Evolutionary conservation across 768 basidiomycete genomes (phyloP), one percentile per base, ranked within the genome.

Genomic region (Nidularia pulvinata): DNA sequence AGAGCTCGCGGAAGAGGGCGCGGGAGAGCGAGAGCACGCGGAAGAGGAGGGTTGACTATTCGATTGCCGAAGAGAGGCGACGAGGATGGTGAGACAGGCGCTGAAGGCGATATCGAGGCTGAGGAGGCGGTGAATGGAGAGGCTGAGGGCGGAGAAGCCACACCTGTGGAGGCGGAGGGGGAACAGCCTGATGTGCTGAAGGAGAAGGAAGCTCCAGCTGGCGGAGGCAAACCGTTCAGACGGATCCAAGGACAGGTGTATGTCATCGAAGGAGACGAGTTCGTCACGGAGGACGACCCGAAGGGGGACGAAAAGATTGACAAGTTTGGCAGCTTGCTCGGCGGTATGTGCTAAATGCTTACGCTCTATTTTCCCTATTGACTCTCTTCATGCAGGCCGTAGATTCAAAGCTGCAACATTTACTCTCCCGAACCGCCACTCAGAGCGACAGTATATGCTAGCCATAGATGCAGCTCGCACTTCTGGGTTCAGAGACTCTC

Each of bases 381-480:
- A 57, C 46, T 48, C 2, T 22, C 50, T 46, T 42, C 35, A 25
- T 50, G 14, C 59, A 97, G 95, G 89, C 49, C 86, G 96, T 37
- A 78, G 81, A 52, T 97, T 93, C 79, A 96, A 95, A 69, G 86
- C 94, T 1, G 73, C 83, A 32, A 97, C 95, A 1, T 98, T 99
- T 66, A 71, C 81, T n/a, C 83, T 95, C 5, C 89, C 93, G 0
- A 85, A 84, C 52, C 84, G 96, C 19, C 87, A 98, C 62, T 87
- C 93, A 7, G 82, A 91, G 30, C 82, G 89, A 45, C 78, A 84
- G 55, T 99, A 97, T 72, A 91, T 97, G 84, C 89, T 98, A 42
- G 95, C 96, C 19, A 98, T 99, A 54, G 97, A 99, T 64, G 96
- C 95, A 3, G 97, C 97, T 0, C 86, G 96, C 30, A 92, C 93